phyloP scores from a whole-genome alignment of 2,329 filamentous ascomycete species.

The Cordyceps javanica region DNA sequence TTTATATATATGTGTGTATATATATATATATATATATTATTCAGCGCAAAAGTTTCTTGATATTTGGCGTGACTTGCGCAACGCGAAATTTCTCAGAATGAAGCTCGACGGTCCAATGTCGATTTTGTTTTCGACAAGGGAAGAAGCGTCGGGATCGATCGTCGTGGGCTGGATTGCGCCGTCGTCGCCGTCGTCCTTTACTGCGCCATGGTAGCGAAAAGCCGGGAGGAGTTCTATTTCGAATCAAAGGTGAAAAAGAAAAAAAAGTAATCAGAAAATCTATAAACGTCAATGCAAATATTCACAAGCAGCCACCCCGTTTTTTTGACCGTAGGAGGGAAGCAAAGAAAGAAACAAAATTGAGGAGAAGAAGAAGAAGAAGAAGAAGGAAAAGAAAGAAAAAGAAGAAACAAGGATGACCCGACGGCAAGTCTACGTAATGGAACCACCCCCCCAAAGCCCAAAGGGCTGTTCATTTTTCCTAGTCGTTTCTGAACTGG shows the following conservation, averaged over 20 bases:
- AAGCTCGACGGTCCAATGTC: not conserved
- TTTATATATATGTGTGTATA: too few relatives aligned
- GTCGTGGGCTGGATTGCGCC: not conserved
- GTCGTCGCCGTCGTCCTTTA: not conserved
- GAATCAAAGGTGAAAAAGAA: too few relatives aligned
- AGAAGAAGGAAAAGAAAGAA: not conserved
- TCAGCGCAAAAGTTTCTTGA: too few relatives aligned
- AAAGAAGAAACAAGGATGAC: not conserved
- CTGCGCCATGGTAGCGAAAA: not conserved
- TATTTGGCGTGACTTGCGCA: too few relatives aligned
- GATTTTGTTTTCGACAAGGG: not conserved
- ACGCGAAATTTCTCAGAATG: not conserved
- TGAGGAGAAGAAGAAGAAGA: not conserved
- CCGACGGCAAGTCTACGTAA: not conserved
- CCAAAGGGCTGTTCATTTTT: too few relatives aligned
- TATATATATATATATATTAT: too few relatives aligned
- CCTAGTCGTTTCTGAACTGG: not conserved
- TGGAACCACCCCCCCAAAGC: not conserved
- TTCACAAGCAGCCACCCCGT: not conserved
- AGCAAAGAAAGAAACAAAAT: not conserved
- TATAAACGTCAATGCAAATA: not conserved
- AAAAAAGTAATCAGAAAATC: too few relatives aligned
- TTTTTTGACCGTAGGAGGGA: not conserved
- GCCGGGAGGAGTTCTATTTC: not conserved
- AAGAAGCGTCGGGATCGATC: not conserved